phyloP scores from a whole-genome alignment of 495 filamentous ascomycete genomes.

The Paragyromitra xinjiangensis region DNA sequence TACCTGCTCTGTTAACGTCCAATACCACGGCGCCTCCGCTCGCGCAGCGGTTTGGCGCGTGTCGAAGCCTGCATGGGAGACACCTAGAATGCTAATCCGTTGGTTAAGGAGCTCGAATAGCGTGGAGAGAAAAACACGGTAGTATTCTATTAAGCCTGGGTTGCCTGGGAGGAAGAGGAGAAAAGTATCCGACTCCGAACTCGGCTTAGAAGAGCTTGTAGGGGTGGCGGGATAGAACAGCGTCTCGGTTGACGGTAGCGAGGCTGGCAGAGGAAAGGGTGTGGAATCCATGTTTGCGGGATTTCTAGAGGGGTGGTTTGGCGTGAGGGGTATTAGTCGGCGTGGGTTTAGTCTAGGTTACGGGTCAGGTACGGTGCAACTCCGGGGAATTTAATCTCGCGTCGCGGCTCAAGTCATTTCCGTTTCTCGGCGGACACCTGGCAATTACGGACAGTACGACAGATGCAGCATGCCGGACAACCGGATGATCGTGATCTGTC shows the following conservation, averaged over 20 bases:
- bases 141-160: constrained; percentile 85
- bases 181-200: constrained; percentile 65
- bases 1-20: constrained; percentile 58
- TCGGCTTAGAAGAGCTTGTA: constrained; percentile 68
- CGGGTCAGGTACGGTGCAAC: background rate
- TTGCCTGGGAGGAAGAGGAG: constrained; percentile 84
- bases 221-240: constrained; percentile 71
- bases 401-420: background rate
- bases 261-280: constrained; percentile 70
- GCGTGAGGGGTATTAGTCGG: background rate
- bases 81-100: constrained; percentile 70
- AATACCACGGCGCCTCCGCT: constrained; percentile 23
- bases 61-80: constrained; percentile 78
- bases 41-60: constrained; percentile 54
- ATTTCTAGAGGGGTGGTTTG: constrained; percentile 10
- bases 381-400: background rate
- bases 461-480: background rate
- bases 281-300: constrained; percentile 61
- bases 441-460: constrained; percentile 11
- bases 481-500: constrained; percentile 20
- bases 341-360: background rate
- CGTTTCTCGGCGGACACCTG: background rate
- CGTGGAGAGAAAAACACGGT: constrained; percentile 72
- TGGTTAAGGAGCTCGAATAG: constrained; percentile 56
- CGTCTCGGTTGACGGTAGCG: constrained; percentile 72